phyloP scores from a whole-genome alignment of 495 filamentous ascomycete species.

The Podospora pseudoanserina region DNA sequence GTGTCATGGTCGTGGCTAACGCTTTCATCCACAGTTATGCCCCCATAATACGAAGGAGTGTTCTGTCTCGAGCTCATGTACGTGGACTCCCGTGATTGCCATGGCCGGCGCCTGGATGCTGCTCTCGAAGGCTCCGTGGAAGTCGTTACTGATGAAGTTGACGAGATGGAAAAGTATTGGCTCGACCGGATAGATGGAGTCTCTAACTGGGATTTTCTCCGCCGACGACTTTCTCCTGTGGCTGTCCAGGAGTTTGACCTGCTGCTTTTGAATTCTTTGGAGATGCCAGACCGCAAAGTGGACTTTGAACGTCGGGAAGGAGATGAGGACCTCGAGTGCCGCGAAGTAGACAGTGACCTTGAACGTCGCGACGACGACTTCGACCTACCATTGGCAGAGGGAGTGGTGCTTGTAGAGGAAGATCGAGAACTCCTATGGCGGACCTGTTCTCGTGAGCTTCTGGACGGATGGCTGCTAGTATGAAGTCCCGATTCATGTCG shows the following conservation, averaged over 20 bases:
- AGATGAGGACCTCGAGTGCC: neutral
- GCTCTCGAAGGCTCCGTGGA: neutral
- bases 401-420: neutral
- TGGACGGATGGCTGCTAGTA: neutral
- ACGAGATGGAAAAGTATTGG: neutral
- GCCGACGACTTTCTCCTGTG: neutral
- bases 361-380: slow-evolving; percentile 14
- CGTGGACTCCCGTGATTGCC: neutral
- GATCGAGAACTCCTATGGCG: neutral
- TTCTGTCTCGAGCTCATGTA: neutral
- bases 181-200: neutral
- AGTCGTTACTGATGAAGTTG: neutral
- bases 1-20: slow-evolving; percentile 44
- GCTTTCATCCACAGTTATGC: neutral
- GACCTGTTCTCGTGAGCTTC: neutral
- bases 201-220: neutral
- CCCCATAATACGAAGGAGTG: neutral
- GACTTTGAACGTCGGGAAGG: neutral
- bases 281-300: neutral
- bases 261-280: neutral
- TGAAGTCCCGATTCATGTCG: neutral
- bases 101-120: neutral
- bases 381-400: neutral
- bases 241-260: neutral
- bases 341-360: neutral